Evolutionary conservation across 257 asterid genomes (phyloP).

Genomic region (Fraxinus cuspidata): DNA sequence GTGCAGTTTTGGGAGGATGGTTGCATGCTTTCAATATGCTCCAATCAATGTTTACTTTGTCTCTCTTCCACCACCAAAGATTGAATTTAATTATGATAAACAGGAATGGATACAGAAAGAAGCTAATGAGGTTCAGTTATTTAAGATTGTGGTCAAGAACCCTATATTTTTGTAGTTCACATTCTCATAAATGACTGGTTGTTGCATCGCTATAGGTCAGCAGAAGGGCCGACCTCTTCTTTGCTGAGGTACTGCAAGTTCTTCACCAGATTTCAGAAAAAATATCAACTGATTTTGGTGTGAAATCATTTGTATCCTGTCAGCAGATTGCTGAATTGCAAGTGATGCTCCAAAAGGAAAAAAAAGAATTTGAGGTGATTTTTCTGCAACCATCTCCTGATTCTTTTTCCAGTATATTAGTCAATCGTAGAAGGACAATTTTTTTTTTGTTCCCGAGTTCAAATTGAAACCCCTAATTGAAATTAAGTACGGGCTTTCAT

Average conservation of each 20-base stretch:
- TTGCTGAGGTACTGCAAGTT: conserved; percentile 55
- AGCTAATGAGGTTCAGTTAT: conserved; percentile 58
- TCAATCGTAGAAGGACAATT: not conserved
- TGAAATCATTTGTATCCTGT: conserved; percentile 37
- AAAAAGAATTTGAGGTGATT: conserved; percentile 64
- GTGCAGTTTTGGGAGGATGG: conserved; percentile 83
- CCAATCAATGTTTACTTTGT: conserved; percentile 75
- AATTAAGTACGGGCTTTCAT: not conserved
- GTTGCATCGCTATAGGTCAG: conserved; percentile 45
- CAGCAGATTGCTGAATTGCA: conserved; percentile 57
- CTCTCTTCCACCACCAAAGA: conserved; percentile 72
- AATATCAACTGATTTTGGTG: conserved; percentile 31
- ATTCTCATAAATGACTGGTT: conserved; percentile 26
- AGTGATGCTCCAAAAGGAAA: conserved; percentile 58
- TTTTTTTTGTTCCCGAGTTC: not conserved
- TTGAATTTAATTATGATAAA: conserved; percentile 59
- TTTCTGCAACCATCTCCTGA: conserved; percentile 1
- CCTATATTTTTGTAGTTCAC: conserved; percentile 23
- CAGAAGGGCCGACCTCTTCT: conserved; percentile 48
- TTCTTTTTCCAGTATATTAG: not conserved
- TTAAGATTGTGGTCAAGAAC: conserved; percentile 11
- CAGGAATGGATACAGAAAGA: conserved; percentile 73
- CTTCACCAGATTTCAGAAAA: conserved; percentile 51
- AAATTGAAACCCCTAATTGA: not conserved
- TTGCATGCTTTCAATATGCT: conserved; percentile 76